phyloP scores from a whole-genome alignment of 2,329 filamentous ascomycete species.

The Talaromyces atroroseus region DNA sequence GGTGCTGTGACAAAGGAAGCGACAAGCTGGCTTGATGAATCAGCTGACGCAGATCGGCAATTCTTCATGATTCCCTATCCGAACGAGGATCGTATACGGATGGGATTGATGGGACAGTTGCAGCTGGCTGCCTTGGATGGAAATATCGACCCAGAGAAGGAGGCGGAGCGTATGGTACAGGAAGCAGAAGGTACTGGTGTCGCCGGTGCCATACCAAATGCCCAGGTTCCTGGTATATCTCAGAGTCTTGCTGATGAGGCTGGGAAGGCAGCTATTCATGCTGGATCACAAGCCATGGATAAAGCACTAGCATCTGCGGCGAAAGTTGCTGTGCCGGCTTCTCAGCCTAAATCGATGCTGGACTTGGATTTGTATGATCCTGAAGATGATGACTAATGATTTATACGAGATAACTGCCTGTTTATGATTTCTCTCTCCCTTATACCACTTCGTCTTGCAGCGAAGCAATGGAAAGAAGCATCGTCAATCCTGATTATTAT shows the following conservation, averaged over 20 bases:
- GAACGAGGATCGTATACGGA: slow-evolving; percentile 39
- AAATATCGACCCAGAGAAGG: slow-evolving; percentile 52
- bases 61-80: slow-evolving; percentile 41
- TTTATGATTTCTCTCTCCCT: not conserved
- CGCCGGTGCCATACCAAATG: slow-evolving; percentile 42
- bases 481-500: not conserved
- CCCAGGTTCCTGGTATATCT: slow-evolving; percentile 30
- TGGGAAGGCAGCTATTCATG: slow-evolving; percentile 29
- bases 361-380: slow-evolving; percentile 42
- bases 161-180: slow-evolving; percentile 43
- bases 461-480: not conserved
- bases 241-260: slow-evolving; percentile 29
- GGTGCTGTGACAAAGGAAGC: slow-evolving; percentile 36
- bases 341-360: slow-evolving; percentile 38
- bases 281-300: slow-evolving; percentile 21
- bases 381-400: slow-evolving; percentile 38
- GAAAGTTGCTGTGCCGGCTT: slow-evolving; percentile 11
- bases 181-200: slow-evolving; percentile 51
- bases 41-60: slow-evolving; percentile 35
- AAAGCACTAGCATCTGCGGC: slow-evolving; percentile 11
- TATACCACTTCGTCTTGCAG: not conserved
- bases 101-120: slow-evolving; percentile 43
- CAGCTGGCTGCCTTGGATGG: slow-evolving; percentile 47
- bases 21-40: slow-evolving; percentile 38
- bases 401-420: not conserved